Percentiles rank a stretch among this genome's conserved stretches.
Conservation (phyloP, 2,329 filamentous ascomycete species). For the Penicillium oxalicum region DNA sequence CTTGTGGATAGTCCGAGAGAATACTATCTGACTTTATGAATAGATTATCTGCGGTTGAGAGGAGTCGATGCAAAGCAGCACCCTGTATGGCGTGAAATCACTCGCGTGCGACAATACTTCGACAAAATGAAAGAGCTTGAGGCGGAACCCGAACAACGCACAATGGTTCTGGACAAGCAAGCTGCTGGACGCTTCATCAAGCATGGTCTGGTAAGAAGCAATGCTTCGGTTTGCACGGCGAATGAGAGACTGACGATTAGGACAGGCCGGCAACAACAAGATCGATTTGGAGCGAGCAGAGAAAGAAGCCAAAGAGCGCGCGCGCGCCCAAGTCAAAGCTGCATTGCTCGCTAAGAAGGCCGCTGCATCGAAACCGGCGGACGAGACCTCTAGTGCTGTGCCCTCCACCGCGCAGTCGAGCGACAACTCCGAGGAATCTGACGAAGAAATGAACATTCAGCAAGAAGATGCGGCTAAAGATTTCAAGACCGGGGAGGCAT, state of each 20-base stretch:
- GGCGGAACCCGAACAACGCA: conserved; percentile 52
- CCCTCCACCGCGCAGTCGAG: conserved; percentile 14
- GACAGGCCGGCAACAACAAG: conserved; percentile 46
- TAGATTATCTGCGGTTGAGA: conserved; percentile 70
- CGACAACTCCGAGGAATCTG: conserved; percentile 14
- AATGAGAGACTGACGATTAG: conserved; percentile 11
- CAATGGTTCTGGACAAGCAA: conserved; percentile 61
- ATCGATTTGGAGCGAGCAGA: conserved; percentile 47
- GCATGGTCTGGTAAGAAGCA: conserved; percentile 61
- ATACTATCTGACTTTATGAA: neutral
- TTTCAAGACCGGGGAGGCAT: neutral
- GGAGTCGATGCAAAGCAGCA: conserved; percentile 78
- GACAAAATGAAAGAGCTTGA: conserved; percentile 80
- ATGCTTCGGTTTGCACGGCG: neutral
- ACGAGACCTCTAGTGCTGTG: conserved; percentile 6
- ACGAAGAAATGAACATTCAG: conserved; percentile 10
- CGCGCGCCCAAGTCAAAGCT: conserved; percentile 46
- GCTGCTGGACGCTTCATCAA: conserved; percentile 78
- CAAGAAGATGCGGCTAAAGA: conserved; percentile 3
- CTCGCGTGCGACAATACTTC: conserved; percentile 84
- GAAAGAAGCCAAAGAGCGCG: conserved; percentile 46
- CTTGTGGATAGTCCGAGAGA: neutral
- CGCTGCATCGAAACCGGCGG: conserved; percentile 19
- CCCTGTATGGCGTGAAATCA: conserved; percentile 77
- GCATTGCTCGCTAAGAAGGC: conserved; percentile 38